Base-by-base conservation (phyloP, 257 asterid species). In the Ocimum tenuiflorum region DNA sequence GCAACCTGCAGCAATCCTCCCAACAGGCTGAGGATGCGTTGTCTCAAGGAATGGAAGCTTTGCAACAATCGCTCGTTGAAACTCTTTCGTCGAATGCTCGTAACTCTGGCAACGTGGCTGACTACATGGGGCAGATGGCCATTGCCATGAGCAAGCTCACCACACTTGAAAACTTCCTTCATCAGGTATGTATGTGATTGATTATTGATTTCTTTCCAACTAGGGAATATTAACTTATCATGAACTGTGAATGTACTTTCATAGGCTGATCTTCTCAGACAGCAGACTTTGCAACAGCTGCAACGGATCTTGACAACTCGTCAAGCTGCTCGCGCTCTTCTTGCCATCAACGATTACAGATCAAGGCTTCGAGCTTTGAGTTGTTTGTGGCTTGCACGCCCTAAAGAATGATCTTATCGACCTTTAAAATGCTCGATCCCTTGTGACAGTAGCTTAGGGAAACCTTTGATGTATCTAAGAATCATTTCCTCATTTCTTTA, bases 11-110 rank as follows among this genome's bases (percentile, higher is more conserved):
- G 68, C 97, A 89, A 67, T 89, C 99, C 0, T 89, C 91, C 5
- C 97, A 89, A 45, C 91, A 92, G 38, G 96, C 99, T 0, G 99
- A 92, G 84, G 96, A 89, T 52, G 99, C 99, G 57, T 75, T 92
- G 45, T 85, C 99, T 7, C 99, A 92, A 71, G 99, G 97, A 72
- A 87, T 92, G 95, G 97, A 89, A 76, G 99, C 96, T 19, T 72
- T 87, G 77, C 96, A 92, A 55, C 95, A 81, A 14, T 73, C 95
- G 4, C 86, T 92, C 1, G 80, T 86, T 0, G 96, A 92, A 29
- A 87, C 96, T 7, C 88, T 92, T 49, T 91, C 98, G 0, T 76
- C 88, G 1, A 78, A 73, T 10, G 65, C 86, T 7, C 71, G 71
- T 8, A 78, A 75, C 41, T 73, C 87, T 0, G 83, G 80, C 14